Evolutionary conservation across 2,329 filamentous ascomycete species (phyloP).

Genomic region (Colletotrichum sp.): DNA sequence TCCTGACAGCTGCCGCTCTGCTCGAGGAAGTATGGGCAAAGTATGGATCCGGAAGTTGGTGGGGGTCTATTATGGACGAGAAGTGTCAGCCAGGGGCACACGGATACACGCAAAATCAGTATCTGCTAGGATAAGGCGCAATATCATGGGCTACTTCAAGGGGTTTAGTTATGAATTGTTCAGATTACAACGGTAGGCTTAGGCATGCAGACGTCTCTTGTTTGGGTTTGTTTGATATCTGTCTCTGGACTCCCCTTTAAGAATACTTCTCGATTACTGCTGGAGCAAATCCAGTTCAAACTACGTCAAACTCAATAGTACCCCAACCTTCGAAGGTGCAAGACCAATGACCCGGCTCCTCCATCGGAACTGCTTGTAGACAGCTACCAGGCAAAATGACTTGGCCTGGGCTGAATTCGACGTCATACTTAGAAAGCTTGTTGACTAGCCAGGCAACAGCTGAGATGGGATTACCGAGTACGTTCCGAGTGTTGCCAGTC

Average conservation of each 20-base stretch:
- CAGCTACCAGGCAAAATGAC: slow-evolving; percentile 30
- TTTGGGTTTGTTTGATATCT: neutral
- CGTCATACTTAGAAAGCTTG: slow-evolving; percentile 25
- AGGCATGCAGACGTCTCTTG: neutral
- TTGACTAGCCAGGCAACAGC: slow-evolving; percentile 31
- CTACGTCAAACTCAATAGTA: slow-evolving; percentile 28
- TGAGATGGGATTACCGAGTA: slow-evolving; percentile 28
- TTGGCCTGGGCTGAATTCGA: slow-evolving; percentile 27
- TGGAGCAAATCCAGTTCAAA: neutral
- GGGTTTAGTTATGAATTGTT: accelerated
- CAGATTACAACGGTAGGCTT: neutral
- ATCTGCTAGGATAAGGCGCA: neutral
- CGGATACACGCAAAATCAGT: neutral
- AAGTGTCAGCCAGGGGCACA: neutral
- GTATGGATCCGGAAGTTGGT: neutral
- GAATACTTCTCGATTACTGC: neutral
- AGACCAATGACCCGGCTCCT: slow-evolving; percentile 24
- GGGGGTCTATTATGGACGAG: neutral
- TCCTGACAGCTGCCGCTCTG: slow-evolving; percentile 21
- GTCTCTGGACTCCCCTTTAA: neutral
- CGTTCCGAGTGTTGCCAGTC: slow-evolving; percentile 29
- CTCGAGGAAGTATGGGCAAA: slow-evolving; percentile 26
- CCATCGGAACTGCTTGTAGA: slow-evolving; percentile 28
- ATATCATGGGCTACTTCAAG: neutral
- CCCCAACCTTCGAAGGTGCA: slow-evolving; percentile 29